phyloP scores from a whole-genome alignment of 2,329 filamentous ascomycete genomes.

The Ophiostoma ips region DNA sequence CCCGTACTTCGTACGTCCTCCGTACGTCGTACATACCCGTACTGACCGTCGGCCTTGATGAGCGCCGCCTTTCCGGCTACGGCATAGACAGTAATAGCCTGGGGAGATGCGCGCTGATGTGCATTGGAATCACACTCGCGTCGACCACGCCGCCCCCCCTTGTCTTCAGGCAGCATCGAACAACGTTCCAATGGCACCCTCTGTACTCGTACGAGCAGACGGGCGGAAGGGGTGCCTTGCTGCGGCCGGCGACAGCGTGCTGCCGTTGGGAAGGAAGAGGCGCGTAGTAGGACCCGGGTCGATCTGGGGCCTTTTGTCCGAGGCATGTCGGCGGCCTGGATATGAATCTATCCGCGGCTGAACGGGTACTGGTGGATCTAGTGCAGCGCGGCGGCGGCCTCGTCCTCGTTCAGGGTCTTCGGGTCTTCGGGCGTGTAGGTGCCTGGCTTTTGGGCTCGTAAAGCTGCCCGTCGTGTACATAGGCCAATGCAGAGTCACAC shows the following conservation, averaged over 20 bases:
- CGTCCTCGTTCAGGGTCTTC: not conserved
- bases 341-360: not conserved
- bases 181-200: conserved; percentile 25
- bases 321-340: not conserved
- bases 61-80: not conserved
- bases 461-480: not conserved
- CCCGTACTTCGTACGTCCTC: too few relatives aligned
- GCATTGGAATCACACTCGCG: conserved; percentile 33
- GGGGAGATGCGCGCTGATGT: conserved; percentile 30
- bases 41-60: not conserved
- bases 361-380: not conserved
- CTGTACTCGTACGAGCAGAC: too few relatives aligned
- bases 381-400: not conserved
- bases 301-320: not conserved
- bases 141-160: conserved; percentile 35
- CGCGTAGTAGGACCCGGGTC: too few relatives aligned
- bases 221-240: too few relatives aligned
- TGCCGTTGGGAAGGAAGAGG: too few relatives aligned
- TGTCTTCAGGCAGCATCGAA: conserved; percentile 29
- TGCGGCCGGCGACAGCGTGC: too few relatives aligned
- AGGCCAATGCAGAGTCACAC: conserved; percentile 27
- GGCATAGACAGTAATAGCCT: conserved; percentile 38
- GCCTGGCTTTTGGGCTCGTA: too few relatives aligned
- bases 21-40: too few relatives aligned
- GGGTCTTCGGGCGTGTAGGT: not conserved